Percentiles rank a stretch among this genome's conserved stretches.
phyloP scores from a whole-genome alignment of 139 green algal genomes.

The Deuterostichococcus epilithicus region DNA sequence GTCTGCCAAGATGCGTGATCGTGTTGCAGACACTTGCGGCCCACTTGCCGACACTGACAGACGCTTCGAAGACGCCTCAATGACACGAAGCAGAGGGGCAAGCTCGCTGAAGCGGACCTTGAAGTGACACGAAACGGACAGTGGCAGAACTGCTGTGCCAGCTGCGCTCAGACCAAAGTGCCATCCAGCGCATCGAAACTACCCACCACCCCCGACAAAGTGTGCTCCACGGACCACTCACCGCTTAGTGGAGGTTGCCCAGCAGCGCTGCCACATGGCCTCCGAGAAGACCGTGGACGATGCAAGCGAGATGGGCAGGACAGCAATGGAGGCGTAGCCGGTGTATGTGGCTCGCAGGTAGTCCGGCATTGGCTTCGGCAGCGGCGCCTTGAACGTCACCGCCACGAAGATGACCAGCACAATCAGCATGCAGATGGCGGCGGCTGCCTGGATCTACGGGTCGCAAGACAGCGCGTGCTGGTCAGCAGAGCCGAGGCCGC shows the following conservation, averaged over 20 bases:
- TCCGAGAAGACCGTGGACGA: constrained; percentile 73
- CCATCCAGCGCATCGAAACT: too few relatives aligned
- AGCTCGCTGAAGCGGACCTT: too few relatives aligned
- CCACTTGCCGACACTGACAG: too few relatives aligned
- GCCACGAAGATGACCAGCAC: constrained; percentile 64
- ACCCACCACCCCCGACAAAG: too few relatives aligned
- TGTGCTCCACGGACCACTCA: neutral
- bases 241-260: constrained; percentile 33
- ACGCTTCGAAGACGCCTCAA: too few relatives aligned
- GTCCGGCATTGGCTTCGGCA: constrained; percentile 48
- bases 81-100: too few relatives aligned
- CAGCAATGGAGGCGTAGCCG: constrained; percentile 64
- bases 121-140: too few relatives aligned
- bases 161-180: too few relatives aligned
- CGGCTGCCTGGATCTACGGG: constrained; percentile 16
- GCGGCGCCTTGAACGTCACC: constrained; percentile 48
- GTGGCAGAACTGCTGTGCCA: too few relatives aligned
- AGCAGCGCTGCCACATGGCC: constrained; percentile 77
- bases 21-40: too few relatives aligned
- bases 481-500: neutral
- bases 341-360: constrained; percentile 28
- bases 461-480: neutral
- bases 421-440: constrained; percentile 43
- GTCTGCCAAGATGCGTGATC: too few relatives aligned
- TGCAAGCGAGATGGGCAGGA: constrained; percentile 66